phyloP scores from a whole-genome alignment of 176 grass and related monocot genomes.

The Ensete ventricosum region DNA sequence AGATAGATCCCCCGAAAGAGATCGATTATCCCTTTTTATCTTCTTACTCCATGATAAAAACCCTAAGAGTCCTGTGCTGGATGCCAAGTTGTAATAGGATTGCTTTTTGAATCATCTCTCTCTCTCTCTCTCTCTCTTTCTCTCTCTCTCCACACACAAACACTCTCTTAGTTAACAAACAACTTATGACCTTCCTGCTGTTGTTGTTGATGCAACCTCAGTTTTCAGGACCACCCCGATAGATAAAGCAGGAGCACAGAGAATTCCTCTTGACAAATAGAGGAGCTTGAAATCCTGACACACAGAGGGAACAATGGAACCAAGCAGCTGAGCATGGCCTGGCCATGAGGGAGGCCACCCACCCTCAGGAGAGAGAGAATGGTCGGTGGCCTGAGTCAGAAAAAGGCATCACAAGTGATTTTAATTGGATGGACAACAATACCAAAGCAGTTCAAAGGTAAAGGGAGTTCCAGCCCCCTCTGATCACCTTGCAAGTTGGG shows the following conservation, averaged over 20 bases:
- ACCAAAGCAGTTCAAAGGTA: neutral
- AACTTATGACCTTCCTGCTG: neutral
- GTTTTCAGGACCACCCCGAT: conserved; percentile 3
- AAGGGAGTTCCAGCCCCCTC: neutral
- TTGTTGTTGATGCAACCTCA: neutral
- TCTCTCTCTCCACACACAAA: neutral
- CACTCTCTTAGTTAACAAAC: neutral
- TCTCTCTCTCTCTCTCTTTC: neutral
- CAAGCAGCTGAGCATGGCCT: neutral
- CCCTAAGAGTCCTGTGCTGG: too few species aligned
- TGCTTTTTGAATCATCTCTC: too few species aligned
- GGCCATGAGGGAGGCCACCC: neutral
- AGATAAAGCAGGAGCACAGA: neutral
- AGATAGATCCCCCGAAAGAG: too few species aligned
- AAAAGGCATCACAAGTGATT: neutral
- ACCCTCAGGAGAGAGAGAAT: neutral
- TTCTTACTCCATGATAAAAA: too few species aligned
- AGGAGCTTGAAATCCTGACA: neutral
- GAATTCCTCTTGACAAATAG: neutral
- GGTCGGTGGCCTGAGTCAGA: neutral
- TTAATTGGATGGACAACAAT: neutral
- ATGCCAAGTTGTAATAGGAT: too few species aligned
- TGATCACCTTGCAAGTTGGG: neutral
- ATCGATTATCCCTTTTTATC: too few species aligned
- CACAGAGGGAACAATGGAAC: neutral